Conservation (phyloP, 2,329 filamentous ascomycete species). For the Alternaria brassicicola region DNA sequence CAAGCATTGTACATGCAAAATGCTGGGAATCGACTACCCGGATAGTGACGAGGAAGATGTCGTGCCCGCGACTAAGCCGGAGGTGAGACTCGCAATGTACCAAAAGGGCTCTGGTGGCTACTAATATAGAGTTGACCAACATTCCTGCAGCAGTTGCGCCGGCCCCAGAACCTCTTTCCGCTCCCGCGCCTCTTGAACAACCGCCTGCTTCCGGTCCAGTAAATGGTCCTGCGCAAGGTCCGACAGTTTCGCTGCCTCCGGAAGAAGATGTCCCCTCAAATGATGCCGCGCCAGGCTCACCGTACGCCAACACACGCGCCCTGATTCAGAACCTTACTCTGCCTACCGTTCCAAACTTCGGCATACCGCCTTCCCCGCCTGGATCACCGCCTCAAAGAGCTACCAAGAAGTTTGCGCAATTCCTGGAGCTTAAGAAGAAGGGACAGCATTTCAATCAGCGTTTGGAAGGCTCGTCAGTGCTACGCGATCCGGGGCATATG, state of each 20-base stretch:
- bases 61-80: conserved; percentile 32
- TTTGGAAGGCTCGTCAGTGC: conserved; percentile 67
- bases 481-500: conserved; percentile 74
- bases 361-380: conserved; percentile 76
- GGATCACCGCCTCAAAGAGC: conserved; percentile 55
- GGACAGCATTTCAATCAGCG: conserved; percentile 80
- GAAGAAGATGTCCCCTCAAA: conserved; percentile 20
- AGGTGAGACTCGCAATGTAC: conserved; percentile 48
- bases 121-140: conserved; percentile 51
- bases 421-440: conserved; percentile 77
- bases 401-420: conserved; percentile 73
- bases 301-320: conserved; percentile 69
- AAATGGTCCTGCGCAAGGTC: conserved; percentile 38
- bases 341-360: conserved; percentile 72
- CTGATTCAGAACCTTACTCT: conserved; percentile 75
- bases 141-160: conserved; percentile 23
- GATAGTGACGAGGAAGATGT: conserved; percentile 56
- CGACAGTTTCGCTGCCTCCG: conserved; percentile 29
- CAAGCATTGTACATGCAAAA: conserved; percentile 23
- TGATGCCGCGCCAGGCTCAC: conserved; percentile 57
- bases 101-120: conserved; percentile 52
- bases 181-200: conserved; percentile 15
- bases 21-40: conserved; percentile 54
- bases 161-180: conserved; percentile 12
- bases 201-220: conserved; percentile 16